Evolutionary conservation across 345 rosid species (phyloP).

Genomic region (Leavenworthia alabamica): DNA sequence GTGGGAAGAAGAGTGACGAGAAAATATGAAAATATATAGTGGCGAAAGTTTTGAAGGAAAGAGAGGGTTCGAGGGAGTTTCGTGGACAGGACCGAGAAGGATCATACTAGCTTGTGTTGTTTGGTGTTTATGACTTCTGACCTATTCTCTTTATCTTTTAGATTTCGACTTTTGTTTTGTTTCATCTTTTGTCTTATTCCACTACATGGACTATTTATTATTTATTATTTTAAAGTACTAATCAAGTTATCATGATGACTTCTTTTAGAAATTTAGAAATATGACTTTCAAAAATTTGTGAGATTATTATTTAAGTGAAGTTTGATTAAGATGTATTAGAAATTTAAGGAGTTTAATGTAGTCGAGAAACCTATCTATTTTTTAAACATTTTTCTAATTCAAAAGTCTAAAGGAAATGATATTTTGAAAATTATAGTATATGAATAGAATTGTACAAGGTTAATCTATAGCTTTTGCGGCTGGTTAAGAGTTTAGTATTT

Average conservation of each 20-base stretch:
- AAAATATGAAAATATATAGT: conserved; percentile 14
- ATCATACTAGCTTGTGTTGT: conserved; percentile 18
- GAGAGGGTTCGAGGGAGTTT: conserved; percentile 26
- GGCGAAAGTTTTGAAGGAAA: neutral
- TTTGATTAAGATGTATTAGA: neutral
- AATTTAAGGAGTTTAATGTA: neutral
- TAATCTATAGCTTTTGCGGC: neutral
- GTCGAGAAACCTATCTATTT: neutral
- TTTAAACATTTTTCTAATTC: neutral
- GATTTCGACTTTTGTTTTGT: neutral
- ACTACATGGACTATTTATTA: conserved; percentile 12
- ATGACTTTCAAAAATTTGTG: neutral
- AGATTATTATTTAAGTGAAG: neutral
- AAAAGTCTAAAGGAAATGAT: neutral
- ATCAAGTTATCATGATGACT: conserved; percentile 24
- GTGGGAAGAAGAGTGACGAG: conserved; percentile 26
- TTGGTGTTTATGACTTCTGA: conserved; percentile 8
- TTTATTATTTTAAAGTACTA: conserved; percentile 12
- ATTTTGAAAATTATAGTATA: neutral
- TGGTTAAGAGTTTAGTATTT: neutral
- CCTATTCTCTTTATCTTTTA: conserved; percentile 3
- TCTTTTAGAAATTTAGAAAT: neutral
- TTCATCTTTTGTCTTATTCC: conserved; percentile 13
- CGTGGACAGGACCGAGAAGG: conserved; percentile 29
- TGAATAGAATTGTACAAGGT: neutral